Conservation (phyloP, 768 basidiomycete species). For the Thelephora ganbajun region DNA sequence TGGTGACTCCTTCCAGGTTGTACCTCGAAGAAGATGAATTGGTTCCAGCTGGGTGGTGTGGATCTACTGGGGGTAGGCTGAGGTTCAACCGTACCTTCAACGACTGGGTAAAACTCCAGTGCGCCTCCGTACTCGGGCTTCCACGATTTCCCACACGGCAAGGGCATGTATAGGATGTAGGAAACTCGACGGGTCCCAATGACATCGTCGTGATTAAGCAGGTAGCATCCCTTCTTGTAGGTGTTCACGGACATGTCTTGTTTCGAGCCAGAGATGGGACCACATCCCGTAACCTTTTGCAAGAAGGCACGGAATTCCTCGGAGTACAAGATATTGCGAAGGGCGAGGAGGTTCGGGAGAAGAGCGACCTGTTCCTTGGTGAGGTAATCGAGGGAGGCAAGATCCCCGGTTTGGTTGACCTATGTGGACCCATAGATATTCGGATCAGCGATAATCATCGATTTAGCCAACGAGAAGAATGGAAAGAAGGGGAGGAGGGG, state of each 20-base stretch:
- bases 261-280: conserved; percentile 78
- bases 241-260: conserved; percentile 94
- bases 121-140: conserved; percentile 85
- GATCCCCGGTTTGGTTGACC: conserved; percentile 96
- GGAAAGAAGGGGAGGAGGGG: not conserved
- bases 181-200: conserved; percentile 89
- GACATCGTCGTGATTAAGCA: conserved; percentile 97
- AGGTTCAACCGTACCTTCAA: conserved; percentile 57
- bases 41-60: conserved; percentile 78
- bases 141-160: conserved; percentile 64
- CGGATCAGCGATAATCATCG: not conserved
- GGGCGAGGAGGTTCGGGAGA: conserved; percentile 64
- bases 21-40: conserved; percentile 82
- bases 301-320: conserved; percentile 68
- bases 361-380: conserved; percentile 61
- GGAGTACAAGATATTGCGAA: conserved; percentile 90
- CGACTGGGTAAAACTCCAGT: conserved; percentile 81
- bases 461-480: not conserved
- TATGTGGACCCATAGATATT: conserved; percentile 16
- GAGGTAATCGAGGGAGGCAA: conserved; percentile 85
- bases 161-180: conserved; percentile 94
- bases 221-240: conserved; percentile 83
- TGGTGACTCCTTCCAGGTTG: conserved; percentile 94
- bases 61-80: conserved; percentile 45
- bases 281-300: conserved; percentile 80